These are phyloP conservation scores for Pyrenochaeta sp. DNA, from an alignment of 2,329 filamentous ascomycete genomes.

Conservation along the genomic window DNA sequence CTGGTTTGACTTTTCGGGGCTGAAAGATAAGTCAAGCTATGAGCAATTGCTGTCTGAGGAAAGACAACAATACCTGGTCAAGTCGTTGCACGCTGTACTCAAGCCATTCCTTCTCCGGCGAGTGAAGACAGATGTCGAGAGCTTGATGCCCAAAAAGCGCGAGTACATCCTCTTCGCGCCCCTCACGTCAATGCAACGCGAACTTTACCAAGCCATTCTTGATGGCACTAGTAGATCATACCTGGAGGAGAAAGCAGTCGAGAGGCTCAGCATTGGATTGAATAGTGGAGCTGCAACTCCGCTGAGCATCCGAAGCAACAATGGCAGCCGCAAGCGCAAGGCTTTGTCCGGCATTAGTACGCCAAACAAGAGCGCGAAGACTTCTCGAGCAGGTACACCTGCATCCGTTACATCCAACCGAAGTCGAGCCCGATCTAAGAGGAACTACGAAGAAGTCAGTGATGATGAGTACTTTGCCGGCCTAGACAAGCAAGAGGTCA, in stretches of 20 bases:
- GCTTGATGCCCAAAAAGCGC: constrained; percentile 90
- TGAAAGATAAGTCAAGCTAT: constrained; percentile 82
- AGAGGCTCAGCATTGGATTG: constrained; percentile 63
- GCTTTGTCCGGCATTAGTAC: constrained; percentile 55
- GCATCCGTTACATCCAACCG: constrained; percentile 61
- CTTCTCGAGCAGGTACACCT: constrained; percentile 79
- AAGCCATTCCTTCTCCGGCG: constrained; percentile 89
- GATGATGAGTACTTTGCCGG: constrained; percentile 86
- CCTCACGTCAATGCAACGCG: constrained; percentile 87
- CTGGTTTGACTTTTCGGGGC: constrained; percentile 96
- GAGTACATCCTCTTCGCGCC: constrained; percentile 97
- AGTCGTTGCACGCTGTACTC: constrained; percentile 90
- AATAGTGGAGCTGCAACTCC: constrained; percentile 58
- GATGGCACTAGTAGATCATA: constrained; percentile 61
- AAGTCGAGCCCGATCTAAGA: constrained; percentile 63
- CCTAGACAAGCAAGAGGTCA: constrained; percentile 65
- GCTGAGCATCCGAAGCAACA: constrained; percentile 53
- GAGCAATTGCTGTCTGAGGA: constrained; percentile 82
- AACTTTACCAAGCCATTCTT: constrained; percentile 82
- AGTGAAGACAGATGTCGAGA: constrained; percentile 92
- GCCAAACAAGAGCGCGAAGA: constrained; percentile 76
- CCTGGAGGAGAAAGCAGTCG: constrained; percentile 79
- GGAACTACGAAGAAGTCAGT: constrained; percentile 73
- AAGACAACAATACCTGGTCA: constrained; percentile 77
- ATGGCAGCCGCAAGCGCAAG: constrained; percentile 67